phyloP scores from a whole-genome alignment of 805 yeast genomes.

The Candida michaelii region DNA sequence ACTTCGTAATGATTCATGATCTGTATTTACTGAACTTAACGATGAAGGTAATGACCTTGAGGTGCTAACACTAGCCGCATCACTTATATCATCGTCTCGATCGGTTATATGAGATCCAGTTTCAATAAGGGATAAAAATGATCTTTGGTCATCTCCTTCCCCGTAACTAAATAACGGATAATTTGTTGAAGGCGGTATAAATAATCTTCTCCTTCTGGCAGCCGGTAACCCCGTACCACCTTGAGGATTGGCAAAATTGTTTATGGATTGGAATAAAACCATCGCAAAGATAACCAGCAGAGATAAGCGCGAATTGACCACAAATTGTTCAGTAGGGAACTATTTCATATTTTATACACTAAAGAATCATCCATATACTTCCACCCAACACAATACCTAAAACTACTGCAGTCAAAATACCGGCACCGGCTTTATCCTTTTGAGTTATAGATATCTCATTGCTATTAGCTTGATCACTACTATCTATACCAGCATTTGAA shows the following conservation, averaged over 20 bases:
- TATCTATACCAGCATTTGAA: slow-evolving; percentile 35
- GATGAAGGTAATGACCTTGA: slow-evolving; percentile 44
- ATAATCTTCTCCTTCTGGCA: slow-evolving; percentile 39
- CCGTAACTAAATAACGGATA: slow-evolving; percentile 44
- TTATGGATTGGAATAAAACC: slow-evolving; percentile 42
- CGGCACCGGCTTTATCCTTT: slow-evolving; percentile 88
- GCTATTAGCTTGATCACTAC: slow-evolving; percentile 36
- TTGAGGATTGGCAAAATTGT: slow-evolving; percentile 41
- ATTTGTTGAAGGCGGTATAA: slow-evolving; percentile 46
- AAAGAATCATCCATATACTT: slow-evolving; percentile 76
- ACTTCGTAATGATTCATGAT: slow-evolving; percentile 26
- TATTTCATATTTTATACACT: slow-evolving; percentile 10
- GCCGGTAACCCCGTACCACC: slow-evolving; percentile 30
- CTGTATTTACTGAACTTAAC: slow-evolving; percentile 37
- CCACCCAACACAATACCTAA: slow-evolving; percentile 61
- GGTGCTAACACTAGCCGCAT: slow-evolving; percentile 41
- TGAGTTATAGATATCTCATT: slow-evolving; percentile 50
- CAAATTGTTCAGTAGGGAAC: too few species aligned
- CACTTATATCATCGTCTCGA: slow-evolving; percentile 31
- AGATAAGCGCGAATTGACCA: too few species aligned
- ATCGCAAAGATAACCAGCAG: slow-evolving; percentile 15
- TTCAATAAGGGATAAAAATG: slow-evolving; percentile 41
- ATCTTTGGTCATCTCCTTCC: slow-evolving; percentile 43
- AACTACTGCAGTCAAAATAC: slow-evolving; percentile 76
- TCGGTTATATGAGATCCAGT: slow-evolving; percentile 30